Conservation (phyloP, 176 grass and related monocot species). For the Oryza glaberrima region DNA sequence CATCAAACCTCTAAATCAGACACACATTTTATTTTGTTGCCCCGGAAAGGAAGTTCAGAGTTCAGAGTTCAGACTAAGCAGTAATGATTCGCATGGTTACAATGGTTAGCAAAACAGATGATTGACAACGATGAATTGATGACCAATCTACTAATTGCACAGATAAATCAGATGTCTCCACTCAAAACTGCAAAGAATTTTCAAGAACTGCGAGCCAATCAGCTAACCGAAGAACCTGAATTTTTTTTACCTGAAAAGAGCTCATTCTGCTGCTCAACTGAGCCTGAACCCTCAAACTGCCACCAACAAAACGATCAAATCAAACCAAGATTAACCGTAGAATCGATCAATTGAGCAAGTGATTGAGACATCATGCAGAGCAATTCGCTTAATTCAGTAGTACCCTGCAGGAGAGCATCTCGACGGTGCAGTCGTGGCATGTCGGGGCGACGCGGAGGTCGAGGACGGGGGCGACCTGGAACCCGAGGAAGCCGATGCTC, state of each 20-base stretch:
- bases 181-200: not conserved
- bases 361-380: too few species aligned
- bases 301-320: not conserved
- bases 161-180: not conserved
- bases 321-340: not conserved
- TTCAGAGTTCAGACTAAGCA: constrained; percentile 15
- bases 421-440: constrained; percentile 63
- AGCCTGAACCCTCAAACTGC: constrained; percentile 81
- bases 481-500: constrained; percentile 65
- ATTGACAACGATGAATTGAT: not conserved
- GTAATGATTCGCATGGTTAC: not conserved
- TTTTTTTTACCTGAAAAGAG: constrained; percentile 62
- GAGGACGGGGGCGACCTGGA: constrained; percentile 79
- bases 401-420: constrained; percentile 90
- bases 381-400: too few species aligned
- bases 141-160: not conserved
- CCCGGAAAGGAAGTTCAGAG: not conserved
- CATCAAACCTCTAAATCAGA: not conserved
- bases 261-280: constrained; percentile 70
- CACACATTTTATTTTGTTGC: not conserved
- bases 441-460: constrained; percentile 73
- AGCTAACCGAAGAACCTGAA: not conserved
- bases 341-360: too few species aligned
- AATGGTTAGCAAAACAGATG: not conserved
- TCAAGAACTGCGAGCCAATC: not conserved